Base-by-base conservation (phyloP, 768 basidiomycete genomes). In the Suillus weaverae region DNA sequence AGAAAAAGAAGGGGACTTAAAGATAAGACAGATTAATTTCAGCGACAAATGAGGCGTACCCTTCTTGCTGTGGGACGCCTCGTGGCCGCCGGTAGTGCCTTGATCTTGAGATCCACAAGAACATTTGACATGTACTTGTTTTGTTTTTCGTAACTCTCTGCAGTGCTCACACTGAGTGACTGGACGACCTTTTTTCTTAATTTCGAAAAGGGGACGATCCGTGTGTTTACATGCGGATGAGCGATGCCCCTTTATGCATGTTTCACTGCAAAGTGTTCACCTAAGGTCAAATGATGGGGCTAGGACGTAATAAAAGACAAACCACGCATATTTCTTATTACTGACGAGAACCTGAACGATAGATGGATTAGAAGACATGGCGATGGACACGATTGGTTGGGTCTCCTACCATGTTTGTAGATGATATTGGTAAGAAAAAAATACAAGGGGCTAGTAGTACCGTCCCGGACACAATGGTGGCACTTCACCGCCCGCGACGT, bases 171-270 rank as follows among this genome's bases (percentile, higher is more conserved):
- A 88, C 72, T 85, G 86, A 4, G 86, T 85, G 44, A 84, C 79
- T 3, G 81, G 85, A 62, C 82, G 81, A 67, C 81, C 88, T 76
- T 82, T 88, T 81, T 83, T 90, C 85, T 80, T 86, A 68, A 89
- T 91, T 83, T 86, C 93, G 74, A 89, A 95, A 60, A 97, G 83
- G 43, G 94, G 90, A 48, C 95, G 86, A 75, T 95, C 92, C 61
- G 87, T 90, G 74, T 97, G 95, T 72, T 87, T 89, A 79, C 95
- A 97, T 36, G 88, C 85, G 18, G 92, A 93, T 18, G 94, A 95
- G 57, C 95, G 87, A 78, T 97, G 94, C 20, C 94, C 95, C 79
- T 95, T 95, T 78, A 95, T 95, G 80, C 95, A 97, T 69, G 92
- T 91, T 81, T 92, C 92, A 77, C 94, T 94, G 70, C 30, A 65